Base-by-base conservation (phyloP, 2,329 filamentous ascomycete species). In the Apiospora rasikravindrae region DNA sequence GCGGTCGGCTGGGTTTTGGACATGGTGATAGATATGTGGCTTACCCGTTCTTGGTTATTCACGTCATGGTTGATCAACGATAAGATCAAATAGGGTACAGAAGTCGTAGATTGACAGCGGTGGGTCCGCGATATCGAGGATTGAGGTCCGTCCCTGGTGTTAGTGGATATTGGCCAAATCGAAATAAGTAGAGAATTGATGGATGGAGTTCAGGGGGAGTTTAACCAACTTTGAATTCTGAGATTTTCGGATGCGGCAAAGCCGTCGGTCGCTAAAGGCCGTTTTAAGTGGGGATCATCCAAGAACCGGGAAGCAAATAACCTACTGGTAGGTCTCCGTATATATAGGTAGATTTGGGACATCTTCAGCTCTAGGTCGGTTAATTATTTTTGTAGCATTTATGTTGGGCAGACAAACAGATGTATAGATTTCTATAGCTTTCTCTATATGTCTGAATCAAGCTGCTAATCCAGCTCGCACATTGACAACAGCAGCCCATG, bases 401-500 rank as follows among this genome's bases (percentile, higher is more conserved):
- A 47, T 45, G 6, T 45, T 3, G 2, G 0, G 29, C 14, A 53
- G 19, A 29, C 24, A 53, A 3, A 53, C 14, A 11, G 5, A 29
- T 53, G 7, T 19, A 19, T 57, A 22, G 26, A 16, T 29, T 8
- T 16, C 26, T 29, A 19, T 22, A 33, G 51, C 10, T 33, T 33
- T 22, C 51, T 33, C 16, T 8, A 33, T 26, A 57, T 57, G 6
- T 33, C 24, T 29, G 10, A 29, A 57, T 22, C 51, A 57, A 33
- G 26, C 51, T 33, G 53, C 8, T 51, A 69, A 37, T 64, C 47
- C 26, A 49, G n/a, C 33, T 53, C 75, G 51, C 77, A 77, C 76
- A 80, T 77, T 13, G 44, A 72, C 24, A 80, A 70, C 47, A 80
- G 57, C 73, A 79, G 66, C 69, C 78, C 79, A 73, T 80, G 76